Percentiles rank a stretch among this genome's conserved stretches.
Conservation (phyloP, 768 basidiomycete genomes). For the Postia placenta region DNA sequence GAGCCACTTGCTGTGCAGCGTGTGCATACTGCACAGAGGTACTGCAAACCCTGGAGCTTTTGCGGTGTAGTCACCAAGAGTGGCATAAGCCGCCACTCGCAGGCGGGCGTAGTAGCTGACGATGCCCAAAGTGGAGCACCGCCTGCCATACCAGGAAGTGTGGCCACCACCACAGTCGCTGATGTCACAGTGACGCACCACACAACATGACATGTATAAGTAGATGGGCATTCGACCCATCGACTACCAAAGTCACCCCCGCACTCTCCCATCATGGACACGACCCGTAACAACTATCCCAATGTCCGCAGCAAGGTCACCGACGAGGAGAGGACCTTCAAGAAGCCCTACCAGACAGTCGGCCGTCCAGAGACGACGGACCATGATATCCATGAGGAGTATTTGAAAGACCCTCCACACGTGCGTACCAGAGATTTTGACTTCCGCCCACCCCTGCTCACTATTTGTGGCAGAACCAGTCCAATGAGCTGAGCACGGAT, state of each 20-base stretch:
- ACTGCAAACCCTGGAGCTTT: no score
- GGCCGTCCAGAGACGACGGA: slow-evolving; percentile 19
- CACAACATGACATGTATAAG: background rate
- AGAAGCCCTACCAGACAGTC: slow-evolving; percentile 25
- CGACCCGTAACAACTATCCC: slow-evolving; percentile 1
- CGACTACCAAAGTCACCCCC: background rate
- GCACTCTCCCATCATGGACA: slow-evolving; percentile 1
- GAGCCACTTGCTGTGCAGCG: no score
- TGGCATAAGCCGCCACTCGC: no score
- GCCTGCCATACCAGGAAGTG: background rate
- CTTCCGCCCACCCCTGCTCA: background rate
- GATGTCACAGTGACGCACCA: slow-evolving; percentile 7
- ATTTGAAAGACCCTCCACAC: slow-evolving; percentile 23
- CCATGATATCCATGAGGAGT: slow-evolving; percentile 31
- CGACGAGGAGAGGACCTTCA: slow-evolving; percentile 15
- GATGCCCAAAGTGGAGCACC: background rate
- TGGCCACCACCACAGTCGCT: background rate
- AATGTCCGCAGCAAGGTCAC: background rate
- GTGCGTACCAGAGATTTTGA: slow-evolving; percentile 14
- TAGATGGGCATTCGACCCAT: background rate
- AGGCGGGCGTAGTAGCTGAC: no score
- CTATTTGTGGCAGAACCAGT: slow-evolving; percentile 13
- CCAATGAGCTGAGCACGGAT: slow-evolving; percentile 5
- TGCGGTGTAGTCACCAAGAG: no score
- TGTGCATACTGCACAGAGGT: no score